Evolutionary conservation across 2,329 filamentous ascomycete genomes (phyloP), one percentile per base, ranked within the genome.

Genomic region (Calonectria pauciramosa): DNA sequence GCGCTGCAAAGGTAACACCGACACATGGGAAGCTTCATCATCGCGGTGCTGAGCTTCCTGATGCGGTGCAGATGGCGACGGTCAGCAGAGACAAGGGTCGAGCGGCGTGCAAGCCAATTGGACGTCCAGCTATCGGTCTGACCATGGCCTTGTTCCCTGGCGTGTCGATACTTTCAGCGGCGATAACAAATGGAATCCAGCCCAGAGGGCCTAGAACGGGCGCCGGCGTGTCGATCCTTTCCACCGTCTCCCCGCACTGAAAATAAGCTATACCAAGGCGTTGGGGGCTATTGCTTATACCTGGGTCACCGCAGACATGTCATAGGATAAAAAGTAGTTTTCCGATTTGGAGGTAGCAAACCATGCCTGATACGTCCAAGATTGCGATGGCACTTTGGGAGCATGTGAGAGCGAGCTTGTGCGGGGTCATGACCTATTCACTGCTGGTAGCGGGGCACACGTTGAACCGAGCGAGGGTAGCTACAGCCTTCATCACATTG

Each of bases 41-140:
- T 32, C 23, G 14, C 66, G 66, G 44, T 28, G 23, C 23, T 68
- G 47, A 66, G 63, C 64, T 74, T 47, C 59, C 73, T 54, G 36
- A 72, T 69, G 14, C 18, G 70, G 73, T 52, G 52, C 70, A 67
- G 54, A 72, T 34, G 52, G 60, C 60, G 73, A 68, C 30, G 16
- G 30, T 71, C 32, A 70, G 51, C 47, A 69, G 32, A 34, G 52
- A 52, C 70, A 64, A 56, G 65, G 65, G 44, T 2, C 28, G 23
- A 10, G 18, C 23, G 9, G 23, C 28, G 18, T 36, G 14, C 69
- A 63, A 47, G 49, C 73, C 73, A 76, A 76, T 75, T 56, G 51
- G 44, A 64, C 20, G 28, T n/a, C 54, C 11, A 30, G 20, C 32
- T 23, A 67, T 75, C 38, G 4, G 41, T 66, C 69, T 73, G 75